A percentile compares a stretch with the other conserved stretches of the same genome.
These are phyloP conservation scores for Pythium sukuiense DNA, from an alignment of 352 stramenopile genomes.

Conservation along the genomic window DNA sequence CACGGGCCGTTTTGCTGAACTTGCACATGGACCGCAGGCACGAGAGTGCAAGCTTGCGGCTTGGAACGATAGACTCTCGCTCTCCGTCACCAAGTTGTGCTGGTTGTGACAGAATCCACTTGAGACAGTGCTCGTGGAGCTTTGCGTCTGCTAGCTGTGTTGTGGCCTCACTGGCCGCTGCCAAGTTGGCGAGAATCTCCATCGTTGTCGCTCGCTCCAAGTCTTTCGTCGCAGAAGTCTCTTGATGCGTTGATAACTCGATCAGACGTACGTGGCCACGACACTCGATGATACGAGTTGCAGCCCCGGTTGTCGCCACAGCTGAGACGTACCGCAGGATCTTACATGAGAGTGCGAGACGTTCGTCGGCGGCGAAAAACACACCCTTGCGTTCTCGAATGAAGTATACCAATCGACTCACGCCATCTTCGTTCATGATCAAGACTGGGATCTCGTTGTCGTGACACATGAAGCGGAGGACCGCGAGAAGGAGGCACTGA, in stretches of 20 bases:
- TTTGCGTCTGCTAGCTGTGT: constrained; percentile 38
- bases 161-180: constrained; percentile 30
- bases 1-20: constrained; percentile 32
- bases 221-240: constrained; percentile 15
- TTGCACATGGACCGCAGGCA: constrained; percentile 45
- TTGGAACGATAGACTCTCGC: constrained; percentile 7
- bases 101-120: constrained; percentile 29
- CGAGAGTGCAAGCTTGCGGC: constrained; percentile 29
- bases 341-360: constrained; percentile 42
- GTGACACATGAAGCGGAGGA: constrained; percentile 52
- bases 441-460: constrained; percentile 73
- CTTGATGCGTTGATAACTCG: constrained; percentile 32
- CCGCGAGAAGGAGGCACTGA: constrained; percentile 47
- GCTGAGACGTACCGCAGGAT: constrained; percentile 47
- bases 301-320: constrained; percentile 22
- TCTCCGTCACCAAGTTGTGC: neutral
- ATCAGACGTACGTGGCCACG: constrained; percentile 41
- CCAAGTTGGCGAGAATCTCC: constrained; percentile 53
- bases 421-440: constrained; percentile 43
- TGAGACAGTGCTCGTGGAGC: constrained; percentile 49
- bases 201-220: constrained; percentile 30
- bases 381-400: constrained; percentile 38
- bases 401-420: constrained; percentile 46
- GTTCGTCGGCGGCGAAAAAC: constrained; percentile 32
- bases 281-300: constrained; percentile 40